Evolutionary conservation across 192 early-diverging fungal genomes (phyloP).

Genomic region (Pilobolus umbonatus): DNA sequence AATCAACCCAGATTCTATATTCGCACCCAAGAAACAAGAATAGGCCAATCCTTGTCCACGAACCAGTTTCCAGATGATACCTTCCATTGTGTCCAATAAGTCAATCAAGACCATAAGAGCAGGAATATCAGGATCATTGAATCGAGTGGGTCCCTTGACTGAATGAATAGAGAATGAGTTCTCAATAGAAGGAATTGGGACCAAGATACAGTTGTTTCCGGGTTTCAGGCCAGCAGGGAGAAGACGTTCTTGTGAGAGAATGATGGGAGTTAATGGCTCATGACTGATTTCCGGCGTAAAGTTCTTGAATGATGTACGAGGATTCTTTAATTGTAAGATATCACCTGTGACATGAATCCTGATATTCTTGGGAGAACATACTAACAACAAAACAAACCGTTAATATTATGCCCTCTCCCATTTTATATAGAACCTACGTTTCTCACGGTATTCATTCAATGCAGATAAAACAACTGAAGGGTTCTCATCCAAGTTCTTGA

Average conservation of each 20-base stretch:
- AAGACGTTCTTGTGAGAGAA: slow-evolving; percentile 21
- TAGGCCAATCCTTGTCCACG: slow-evolving; percentile 58
- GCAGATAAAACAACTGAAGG: slow-evolving; percentile 40
- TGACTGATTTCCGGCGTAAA: neutral
- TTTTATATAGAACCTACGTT: slow-evolving; percentile 33
- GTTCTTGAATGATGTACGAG: slow-evolving; percentile 35
- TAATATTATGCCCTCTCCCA: neutral
- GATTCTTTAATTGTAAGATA: slow-evolving; percentile 42
- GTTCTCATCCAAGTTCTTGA: slow-evolving; percentile 39
- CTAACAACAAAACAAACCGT: slow-evolving; percentile 17
- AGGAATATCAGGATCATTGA: slow-evolving; percentile 48
- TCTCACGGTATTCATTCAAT: slow-evolving; percentile 42
- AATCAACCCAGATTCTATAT: slow-evolving; percentile 45
- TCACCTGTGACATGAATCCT: slow-evolving; percentile 52
- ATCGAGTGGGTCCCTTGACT: slow-evolving; percentile 39
- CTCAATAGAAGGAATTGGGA: slow-evolving; percentile 54
- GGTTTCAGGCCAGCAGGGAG: slow-evolving; percentile 17
- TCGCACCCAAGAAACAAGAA: slow-evolving; percentile 38
- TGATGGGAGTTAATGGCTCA: slow-evolving; percentile 5
- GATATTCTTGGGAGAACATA: slow-evolving; percentile 44
- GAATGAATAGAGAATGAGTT: slow-evolving; percentile 47
- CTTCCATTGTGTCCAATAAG: slow-evolving; percentile 51
- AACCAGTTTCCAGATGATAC: slow-evolving; percentile 57
- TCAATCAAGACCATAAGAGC: slow-evolving; percentile 52
- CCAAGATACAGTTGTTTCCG: slow-evolving; percentile 33